Base-by-base conservation (phyloP, 495 filamentous ascomycete species). In the Hyaloscypha hepaticicola region DNA sequence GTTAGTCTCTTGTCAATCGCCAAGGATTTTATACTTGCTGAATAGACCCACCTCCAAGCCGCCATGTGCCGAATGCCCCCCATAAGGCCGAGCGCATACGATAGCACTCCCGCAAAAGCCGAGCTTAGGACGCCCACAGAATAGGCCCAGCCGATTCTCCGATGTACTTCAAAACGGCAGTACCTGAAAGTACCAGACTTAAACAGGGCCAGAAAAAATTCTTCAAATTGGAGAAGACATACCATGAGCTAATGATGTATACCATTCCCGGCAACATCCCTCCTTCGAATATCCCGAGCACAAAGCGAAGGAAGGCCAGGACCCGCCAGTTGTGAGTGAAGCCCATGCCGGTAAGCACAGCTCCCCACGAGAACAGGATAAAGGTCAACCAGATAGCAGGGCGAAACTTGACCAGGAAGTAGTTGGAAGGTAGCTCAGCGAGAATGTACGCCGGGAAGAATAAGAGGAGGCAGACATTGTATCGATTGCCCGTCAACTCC, bases 231-330 rank as follows among this genome's bases (percentile, higher is more conserved):
- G n/a, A n/a, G n/a, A n/a, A n/a, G n/a, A n/a, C n/a, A n/a, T 92
- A 93, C 90, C 90, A 93, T 71, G 87, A 88, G 1, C 87, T 89
- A 14, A 94, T 82, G 71, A 90, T 91, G 70, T 91, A 93, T 57
- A 85, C 88, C 8, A 91, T 74, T 74, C 85, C 86, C n/a, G 86
- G 86, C 66, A 87, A 82, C 55, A 88, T 76, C 19, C 86, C 86
- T 63, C 84, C 83, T 70, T 90, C 87, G 57, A 85, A 85, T 6
- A 85, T 11, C 29, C 88, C 88, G n/a, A 90, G 77, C 2, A 89
- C 72, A 34, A 85, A 81, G 12, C 88, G 79, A 28, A 81, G 80
- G 9, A 78, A 79, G 21, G 87, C 78, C 41, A 91, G 83, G 7
- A 81, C 79, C n/a, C 68, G 72, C 57, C 83, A 84, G 58, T 74